Percentiles rank a stretch among this genome's conserved stretches.
These are phyloP conservation scores for Nakazawaea wyomingensis DNA, from an alignment of 805 yeast genomes.

Conservation along the genomic window DNA sequence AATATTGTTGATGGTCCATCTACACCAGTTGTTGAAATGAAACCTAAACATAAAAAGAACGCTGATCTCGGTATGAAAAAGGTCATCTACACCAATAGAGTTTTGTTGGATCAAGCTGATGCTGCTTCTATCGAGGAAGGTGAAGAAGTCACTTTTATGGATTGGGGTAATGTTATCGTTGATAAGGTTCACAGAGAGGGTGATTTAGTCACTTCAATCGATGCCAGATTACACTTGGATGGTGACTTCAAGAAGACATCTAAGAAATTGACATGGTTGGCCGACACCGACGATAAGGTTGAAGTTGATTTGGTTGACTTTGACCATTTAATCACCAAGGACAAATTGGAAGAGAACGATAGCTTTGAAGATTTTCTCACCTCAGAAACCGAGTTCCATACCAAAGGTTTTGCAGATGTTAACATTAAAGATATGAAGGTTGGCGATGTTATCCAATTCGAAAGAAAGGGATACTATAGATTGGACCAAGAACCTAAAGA, in stretches of 20 bases:
- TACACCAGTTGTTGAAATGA: conserved; percentile 57
- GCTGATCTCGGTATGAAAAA: conserved; percentile 83
- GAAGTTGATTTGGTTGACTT: conserved; percentile 81
- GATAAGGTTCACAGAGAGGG: conserved; percentile 63
- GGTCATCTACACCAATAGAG: conserved; percentile 58
- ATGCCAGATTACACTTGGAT: conserved; percentile 79
- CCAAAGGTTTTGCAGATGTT: conserved; percentile 72
- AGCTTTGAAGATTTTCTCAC: conserved; percentile 89
- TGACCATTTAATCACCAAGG: conserved; percentile 93
- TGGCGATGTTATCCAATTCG: conserved; percentile 90
- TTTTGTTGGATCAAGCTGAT: conserved; percentile 84
- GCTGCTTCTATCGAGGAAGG: conserved; percentile 61
- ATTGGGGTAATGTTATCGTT: conserved; percentile 94
- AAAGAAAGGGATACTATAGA: conserved; percentile 94
- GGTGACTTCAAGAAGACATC: conserved; percentile 97
- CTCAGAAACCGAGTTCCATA: conserved; percentile 78
- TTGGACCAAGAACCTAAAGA: conserved; percentile 54
- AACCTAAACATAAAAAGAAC: conserved; percentile 93
- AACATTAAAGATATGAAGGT: conserved; percentile 72
- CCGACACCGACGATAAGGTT: conserved; percentile 68
- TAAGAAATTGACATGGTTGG: conserved; percentile 93
- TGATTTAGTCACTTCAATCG: conserved; percentile 52
- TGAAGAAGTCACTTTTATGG: conserved; percentile 97
- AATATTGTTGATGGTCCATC: conserved; percentile 66
- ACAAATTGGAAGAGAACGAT: conserved; percentile 91